Evolutionary conservation across 495 filamentous ascomycete species (phyloP).

Genomic region (Articulospora tetracladia): DNA sequence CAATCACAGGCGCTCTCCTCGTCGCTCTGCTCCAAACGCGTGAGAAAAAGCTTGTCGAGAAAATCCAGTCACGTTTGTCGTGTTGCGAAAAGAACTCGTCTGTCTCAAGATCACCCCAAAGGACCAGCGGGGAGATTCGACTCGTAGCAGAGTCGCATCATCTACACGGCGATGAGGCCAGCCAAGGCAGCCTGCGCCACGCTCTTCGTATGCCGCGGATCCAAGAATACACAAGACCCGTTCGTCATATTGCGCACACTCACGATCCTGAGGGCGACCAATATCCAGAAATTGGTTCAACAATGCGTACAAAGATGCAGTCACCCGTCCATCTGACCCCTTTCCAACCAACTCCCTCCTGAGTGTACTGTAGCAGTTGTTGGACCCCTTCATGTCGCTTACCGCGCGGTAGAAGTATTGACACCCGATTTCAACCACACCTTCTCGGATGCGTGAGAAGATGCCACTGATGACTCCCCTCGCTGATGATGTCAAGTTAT

Average conservation of each 20-base stretch:
- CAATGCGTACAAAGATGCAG: not conserved
- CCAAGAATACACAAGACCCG: not conserved
- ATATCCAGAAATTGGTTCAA: too few relatives aligned
- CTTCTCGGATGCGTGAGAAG: not conserved
- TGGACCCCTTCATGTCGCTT: slow-evolving; percentile 9
- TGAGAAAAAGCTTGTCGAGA: slow-evolving; percentile 6
- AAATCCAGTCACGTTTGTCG: slow-evolving; percentile 12
- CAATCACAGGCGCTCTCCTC: slow-evolving; percentile 12
- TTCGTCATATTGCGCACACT: not conserved
- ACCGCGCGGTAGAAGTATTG: slow-evolving; percentile 27
- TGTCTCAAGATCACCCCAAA: not conserved
- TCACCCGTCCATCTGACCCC: not conserved
- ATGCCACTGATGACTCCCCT: not conserved
- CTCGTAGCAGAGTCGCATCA: not conserved
- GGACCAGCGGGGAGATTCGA: not conserved
- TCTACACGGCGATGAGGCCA: not conserved
- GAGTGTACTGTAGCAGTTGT: not conserved
- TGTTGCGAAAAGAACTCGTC: not conserved
- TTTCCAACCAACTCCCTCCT: not conserved
- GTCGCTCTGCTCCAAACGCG: slow-evolving; percentile 10
- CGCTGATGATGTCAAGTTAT: not conserved
- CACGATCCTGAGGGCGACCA: too few relatives aligned
- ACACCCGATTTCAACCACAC: not conserved
- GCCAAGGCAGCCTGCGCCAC: not conserved
- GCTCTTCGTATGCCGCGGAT: not conserved